Evolutionary conservation across 345 rosid genomes (phyloP), one percentile per base, ranked within the genome.

Genomic region (Diplotaxis tenuifolia): DNA sequence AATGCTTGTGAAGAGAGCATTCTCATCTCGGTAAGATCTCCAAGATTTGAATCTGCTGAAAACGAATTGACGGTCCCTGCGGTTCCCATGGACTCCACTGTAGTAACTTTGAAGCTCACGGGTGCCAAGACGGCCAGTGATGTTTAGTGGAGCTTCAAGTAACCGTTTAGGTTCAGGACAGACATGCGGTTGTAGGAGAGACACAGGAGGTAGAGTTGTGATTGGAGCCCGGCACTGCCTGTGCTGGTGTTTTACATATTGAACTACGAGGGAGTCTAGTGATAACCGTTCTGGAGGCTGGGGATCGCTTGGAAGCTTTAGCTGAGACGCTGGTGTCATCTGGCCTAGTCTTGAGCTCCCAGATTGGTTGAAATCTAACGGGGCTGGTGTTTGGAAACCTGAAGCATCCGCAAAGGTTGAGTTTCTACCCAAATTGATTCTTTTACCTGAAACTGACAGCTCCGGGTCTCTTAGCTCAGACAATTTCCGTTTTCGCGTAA

Each of bases 151-250:
- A 16, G 96, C 89, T 81, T 95, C 99, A 70, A 90, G 87, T 78
- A 90, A 81, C 76, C 96, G 81, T 77, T 87, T 95, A 31, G 98
- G 99, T 70, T 92, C 97, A 31, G 99, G 98, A 80, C 99, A 95
- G 73, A 90, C 85, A 83, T 95, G 99, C 18, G 92, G 96, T 53
- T 95, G 96, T 59, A 95, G 69, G 52, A 95, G 93, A 70, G 97
- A 92, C 74, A 95, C 88, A 19, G 99, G 98, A 9, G 99, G 99
- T 59, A 95, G 92, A 73, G 99, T 95, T 6, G 99, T 92, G 73
- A 95, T 87, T 47, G 99, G 99, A 75, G 99, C 99, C 64, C 89
- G 96, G 78, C 99, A 95, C 77, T 95, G 99, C 56, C 99, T 92
- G 82, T 95, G 99, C 70, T 92, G 99, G 70, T 95, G 97, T 82